Evolutionary conservation across 1,284 basidiomycete species (phyloP), one percentile per base, ranked within the genome.

Genomic region (Moniliophthora roreri): DNA sequence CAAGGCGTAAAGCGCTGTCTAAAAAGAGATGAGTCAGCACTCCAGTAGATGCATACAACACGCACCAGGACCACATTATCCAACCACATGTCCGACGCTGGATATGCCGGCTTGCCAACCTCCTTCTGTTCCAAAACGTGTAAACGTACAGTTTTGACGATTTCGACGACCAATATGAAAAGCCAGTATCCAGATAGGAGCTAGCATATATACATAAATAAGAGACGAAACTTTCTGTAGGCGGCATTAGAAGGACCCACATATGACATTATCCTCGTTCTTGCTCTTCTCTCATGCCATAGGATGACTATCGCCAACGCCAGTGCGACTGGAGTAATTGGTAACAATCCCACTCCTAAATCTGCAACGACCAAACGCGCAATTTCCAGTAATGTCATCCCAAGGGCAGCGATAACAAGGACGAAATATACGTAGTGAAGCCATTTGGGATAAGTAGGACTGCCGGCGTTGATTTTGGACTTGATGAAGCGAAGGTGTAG

Each of bases 51-150:
- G 41, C 18, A 18, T 18, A 2, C 4, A 28, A 2, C 18, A 55
- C 59, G 52, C 44, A 65, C 66, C 60, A 66, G 65, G 34, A 65
- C 62, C 21, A 50, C 60, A 39, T 67, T 64, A 51, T 66, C 63
- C 3, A 64, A 46, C 21, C 66, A 51, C 56, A 60, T 57, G 51
- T 66, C 66, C 8, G 61, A 61, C 41, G 52, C 60, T 2, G 62
- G 64, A 50, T 66, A 66, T 28, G 53, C 50, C 1, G 64, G 59
- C 38, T 55, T 52, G 42, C 60, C 59, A 35, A 24, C 13, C 2
- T 57, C 55, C 46, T 63, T 37, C 9, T 56, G 41, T 32, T 64
- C 56, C 8, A 67, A 59, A 1, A 53, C 40, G 23, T 62, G 56
- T 13, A 67, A 45, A 28, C 66, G 52, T 1, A 55, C 58, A 10